Base-by-base conservation (phyloP, 2,329 filamentous ascomycete species). In the Epichloe elymi region DNA sequence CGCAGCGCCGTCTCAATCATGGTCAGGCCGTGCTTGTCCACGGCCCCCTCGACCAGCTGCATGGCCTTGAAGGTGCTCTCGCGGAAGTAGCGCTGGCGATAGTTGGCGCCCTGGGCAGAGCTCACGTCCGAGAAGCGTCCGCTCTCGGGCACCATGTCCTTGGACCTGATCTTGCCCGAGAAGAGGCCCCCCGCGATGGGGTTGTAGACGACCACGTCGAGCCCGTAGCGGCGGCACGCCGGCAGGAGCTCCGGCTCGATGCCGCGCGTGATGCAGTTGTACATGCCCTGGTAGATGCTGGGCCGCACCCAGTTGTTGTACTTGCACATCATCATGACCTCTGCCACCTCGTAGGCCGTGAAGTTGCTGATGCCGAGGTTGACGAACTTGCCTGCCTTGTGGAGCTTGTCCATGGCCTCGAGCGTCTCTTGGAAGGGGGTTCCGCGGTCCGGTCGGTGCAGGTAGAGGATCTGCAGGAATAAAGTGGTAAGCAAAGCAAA, bases 251-350 rank as follows among this genome's bases (percentile, higher is more conserved):
- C 87, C 1, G 77, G 65, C 64, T 93, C 88, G 55, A 91, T 83
- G 50, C 78, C 79, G 49, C 88, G 80, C 20, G 82, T 87, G 57
- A 90, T 86, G 52, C 78, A 80, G 66, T 91, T 91, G 68, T 91
- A 91, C 86, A 94, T 91, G 59, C 76, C 89, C 67, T 93, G 88
- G 67, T 88, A 95, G 51, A 94, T 80, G 0, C 85, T 88, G 1
- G 88, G 88, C 39, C 83, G 78, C 15, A 94, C 85, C 86, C 86
- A 94, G 54, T 79, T 79, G 60, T 86, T 83, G 68, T 85, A 80
- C 59, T 84, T 84, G 73, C 86, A 91, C 39, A 82, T 83, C 66
- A 88, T 78, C 52, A 85, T 84, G 10, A 94, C 79, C 68, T 95
- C 89, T 0, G 88, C 88, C 10, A 95, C 86, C 65, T 95, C 89